Evolutionary conservation across 495 filamentous ascomycete genomes (phyloP), one percentile per base, ranked within the genome.

Genomic region (Hypomontagnella monticulosa): DNA sequence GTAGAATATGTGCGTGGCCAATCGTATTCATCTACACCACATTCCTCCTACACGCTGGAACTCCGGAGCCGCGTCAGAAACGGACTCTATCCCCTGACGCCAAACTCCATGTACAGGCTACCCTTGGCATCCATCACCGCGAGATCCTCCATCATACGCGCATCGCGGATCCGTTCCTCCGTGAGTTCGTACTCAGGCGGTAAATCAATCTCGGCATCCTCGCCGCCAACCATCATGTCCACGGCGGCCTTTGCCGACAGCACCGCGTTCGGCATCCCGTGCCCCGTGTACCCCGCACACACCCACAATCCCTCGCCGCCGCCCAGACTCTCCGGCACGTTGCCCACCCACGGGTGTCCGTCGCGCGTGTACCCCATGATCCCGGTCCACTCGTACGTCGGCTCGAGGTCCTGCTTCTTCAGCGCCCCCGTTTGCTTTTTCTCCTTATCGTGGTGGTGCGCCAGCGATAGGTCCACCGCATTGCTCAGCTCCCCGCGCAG

Each of bases 231-330:
- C 42, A 93, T 80, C 87, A 91, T 87, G 27, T 81, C 77, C 3
- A 82, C 89, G 15, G 88, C 78, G 6, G 89, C 89, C 60, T 87
- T 84, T 2, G 87, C 91, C 54, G 83, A 88, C 8, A 91, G 75
- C 67, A 87, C 88, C 23, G 86, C 86, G 68, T 89, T 88, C 4
- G 91, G 90, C 92, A 96, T 96, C 1, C 92, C 91, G 67, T 96
- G 91, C 0, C 91, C 92, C 34, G 84, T 86, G 70, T 87, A 91
- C 9, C 83, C 88, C 7, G 81, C 88, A 57, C 82, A 82, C 4
- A 91, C 67, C 80, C 80, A 90, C 50, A 89, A 73, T 1, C 70
- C 41, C 56, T 61, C 57, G 42, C 67, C 66, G 61, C 79, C 67
- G 18, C 73, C 74, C 11, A 80, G 60, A 3, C 75, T 73, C 12